phyloP scores from a whole-genome alignment of 2,329 filamentous ascomycete species.

The Cladophialophora exuberans region DNA sequence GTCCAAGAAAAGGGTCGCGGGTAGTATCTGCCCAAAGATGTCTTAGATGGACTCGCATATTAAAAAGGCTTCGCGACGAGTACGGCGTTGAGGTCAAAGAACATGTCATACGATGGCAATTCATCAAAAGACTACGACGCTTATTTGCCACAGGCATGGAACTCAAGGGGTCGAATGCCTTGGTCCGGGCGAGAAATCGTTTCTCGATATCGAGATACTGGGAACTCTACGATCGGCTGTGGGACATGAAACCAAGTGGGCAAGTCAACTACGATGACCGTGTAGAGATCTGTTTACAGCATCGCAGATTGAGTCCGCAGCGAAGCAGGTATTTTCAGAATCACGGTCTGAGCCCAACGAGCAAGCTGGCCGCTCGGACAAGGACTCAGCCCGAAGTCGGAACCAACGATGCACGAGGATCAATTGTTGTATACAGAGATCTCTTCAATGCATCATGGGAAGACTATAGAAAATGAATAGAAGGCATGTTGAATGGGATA shows the following conservation, averaged over 20 bases:
- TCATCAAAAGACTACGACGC: slow-evolving; percentile 17
- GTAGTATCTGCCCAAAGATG: slow-evolving; percentile 21
- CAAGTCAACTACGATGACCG: slow-evolving; percentile 15
- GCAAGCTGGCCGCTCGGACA: neutral
- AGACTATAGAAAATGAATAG: slow-evolving; percentile 23
- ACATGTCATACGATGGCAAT: slow-evolving; percentile 19
- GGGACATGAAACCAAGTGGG: slow-evolving; percentile 24
- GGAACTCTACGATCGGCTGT: slow-evolving; percentile 26
- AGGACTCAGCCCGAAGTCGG: neutral
- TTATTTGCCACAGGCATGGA: slow-evolving; percentile 17
- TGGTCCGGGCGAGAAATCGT: slow-evolving; percentile 12
- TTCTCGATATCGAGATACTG: slow-evolving; percentile 15
- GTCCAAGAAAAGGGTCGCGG: slow-evolving; percentile 17
- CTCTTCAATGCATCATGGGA: slow-evolving; percentile 27
- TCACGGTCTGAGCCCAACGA: neutral
- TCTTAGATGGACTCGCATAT: slow-evolving; percentile 25
- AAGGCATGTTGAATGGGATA: neutral
- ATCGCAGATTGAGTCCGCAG: slow-evolving; percentile 4
- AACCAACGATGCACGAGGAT: neutral
- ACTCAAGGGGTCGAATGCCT: slow-evolving; percentile 1
- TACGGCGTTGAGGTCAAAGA: slow-evolving; percentile 26
- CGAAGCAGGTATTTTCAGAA: neutral
- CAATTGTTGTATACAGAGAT: slow-evolving; percentile 24
- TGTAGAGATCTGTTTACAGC: neutral
- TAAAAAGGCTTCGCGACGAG: slow-evolving; percentile 23